Percentiles rank a stretch among this genome's conserved stretches.
Conservation (phyloP, 768 basidiomycete species). For the Mycena galericulata region DNA sequence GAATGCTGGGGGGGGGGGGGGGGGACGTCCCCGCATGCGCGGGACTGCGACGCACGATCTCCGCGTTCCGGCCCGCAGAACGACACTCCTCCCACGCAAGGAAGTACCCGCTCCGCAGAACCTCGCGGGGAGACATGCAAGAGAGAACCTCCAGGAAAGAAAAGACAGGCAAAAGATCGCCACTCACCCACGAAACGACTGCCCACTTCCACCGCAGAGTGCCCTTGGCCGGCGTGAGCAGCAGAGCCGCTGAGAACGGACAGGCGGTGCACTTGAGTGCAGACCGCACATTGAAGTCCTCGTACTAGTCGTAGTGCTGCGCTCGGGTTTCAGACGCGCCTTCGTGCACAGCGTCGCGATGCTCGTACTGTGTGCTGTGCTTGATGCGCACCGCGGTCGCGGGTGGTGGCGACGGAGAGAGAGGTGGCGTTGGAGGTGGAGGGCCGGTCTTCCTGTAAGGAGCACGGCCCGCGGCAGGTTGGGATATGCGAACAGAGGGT, state of each 20-base stretch:
- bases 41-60: slow-evolving; percentile 2
- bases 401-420: no score
- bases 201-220: not conserved
- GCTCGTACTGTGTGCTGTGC: not conserved
- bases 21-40: slow-evolving; percentile 6
- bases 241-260: not conserved
- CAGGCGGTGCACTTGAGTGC: not conserved
- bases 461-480: no score
- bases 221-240: not conserved
- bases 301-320: not conserved
- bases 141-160: slow-evolving; percentile 5
- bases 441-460: no score
- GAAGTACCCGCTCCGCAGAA: slow-evolving; percentile 1
- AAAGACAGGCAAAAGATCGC: slow-evolving; percentile 4
- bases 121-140: slow-evolving; percentile 14
- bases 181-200: not conserved
- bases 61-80: slow-evolving; percentile 10
- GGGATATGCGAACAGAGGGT: no score
- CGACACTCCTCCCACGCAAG: not conserved
- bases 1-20: no score
- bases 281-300: not conserved
- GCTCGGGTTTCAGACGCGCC: not conserved
- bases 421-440: no score
- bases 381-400: no score
- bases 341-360: not conserved